Evolutionary conservation across 257 asterid species (phyloP), one percentile per base, ranked within the genome.

Genomic region (Nicotiana tomentosiformis): DNA sequence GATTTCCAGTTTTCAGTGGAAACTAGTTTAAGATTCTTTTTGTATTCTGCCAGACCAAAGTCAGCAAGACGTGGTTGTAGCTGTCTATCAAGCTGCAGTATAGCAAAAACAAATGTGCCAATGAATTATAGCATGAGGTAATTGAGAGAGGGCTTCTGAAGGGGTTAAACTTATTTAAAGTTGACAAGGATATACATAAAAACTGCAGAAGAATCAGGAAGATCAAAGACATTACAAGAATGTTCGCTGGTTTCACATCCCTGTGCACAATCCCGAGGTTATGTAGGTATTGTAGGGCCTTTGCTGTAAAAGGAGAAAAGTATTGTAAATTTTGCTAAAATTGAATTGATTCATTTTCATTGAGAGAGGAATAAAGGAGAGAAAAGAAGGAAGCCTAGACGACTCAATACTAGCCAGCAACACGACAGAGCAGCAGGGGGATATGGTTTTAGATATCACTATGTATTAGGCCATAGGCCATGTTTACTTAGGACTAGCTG

Each of bases 241-340:
- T 91, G 89, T 96, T 96, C 88, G 97, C 92, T 23, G 99, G 99
- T 91, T 96, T 96, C 85, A 96, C 97, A 90, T 96, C 99, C 89
- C 99, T 92, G 85, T 96, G 99, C 77, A 96, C 91, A 86, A 96
- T 90, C 88, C 98, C 98, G 84, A 96, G 97, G 87, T 84, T 89
- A 89, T 94, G 98, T 84, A 94, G 94, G 89, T 93, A 94, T 76
- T 87, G 89, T 90, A 96, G 88, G 85, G 98, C 88, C 81, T 92
- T 90, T 76, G 98, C 99, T 96, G 98, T 87, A 93, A 87, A 87
- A 85, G 89, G 87, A 86, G 77, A 84, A 33, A 82, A 86, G 53
- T 49, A 84, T 14, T 29, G 72, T 89, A 49, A 88, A 85, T 84
- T 76, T 72, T 32, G 46, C 33, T 65, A 74, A 16, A 82, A 77